phyloP scores from a whole-genome alignment of 192 early-diverging fungal genomes.

The Jimgerdemannia flammicorona region DNA sequence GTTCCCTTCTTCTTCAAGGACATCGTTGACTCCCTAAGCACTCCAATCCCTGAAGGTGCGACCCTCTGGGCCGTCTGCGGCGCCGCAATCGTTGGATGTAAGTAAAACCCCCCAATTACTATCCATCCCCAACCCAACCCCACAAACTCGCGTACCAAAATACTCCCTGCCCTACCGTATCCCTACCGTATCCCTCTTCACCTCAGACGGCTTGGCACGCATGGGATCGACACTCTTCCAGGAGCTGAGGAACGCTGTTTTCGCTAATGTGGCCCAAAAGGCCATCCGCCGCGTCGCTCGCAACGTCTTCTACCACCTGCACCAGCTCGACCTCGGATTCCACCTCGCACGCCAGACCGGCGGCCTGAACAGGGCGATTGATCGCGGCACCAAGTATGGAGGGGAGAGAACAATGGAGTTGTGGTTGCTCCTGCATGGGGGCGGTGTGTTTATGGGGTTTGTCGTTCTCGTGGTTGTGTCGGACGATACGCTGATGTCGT shows the following conservation, averaged over 20 bases:
- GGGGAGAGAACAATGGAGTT: background rate
- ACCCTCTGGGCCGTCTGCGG: conserved; percentile 78
- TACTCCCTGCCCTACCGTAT: background rate
- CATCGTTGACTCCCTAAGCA: conserved; percentile 82
- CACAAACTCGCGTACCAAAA: background rate
- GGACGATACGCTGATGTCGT: background rate
- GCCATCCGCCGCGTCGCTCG: conserved; percentile 86
- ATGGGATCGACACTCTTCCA: conserved; percentile 77
- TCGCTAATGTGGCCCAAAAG: conserved; percentile 89
- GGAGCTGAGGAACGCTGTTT: conserved; percentile 93
- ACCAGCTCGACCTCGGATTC: conserved; percentile 84
- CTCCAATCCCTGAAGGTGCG: conserved; percentile 55
- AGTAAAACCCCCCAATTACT: conserved; percentile 8
- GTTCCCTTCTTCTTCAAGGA: conserved; percentile 96
- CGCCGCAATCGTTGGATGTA: conserved; percentile 89
- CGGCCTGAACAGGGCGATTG: conserved; percentile 93
- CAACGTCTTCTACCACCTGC: conserved; percentile 89
- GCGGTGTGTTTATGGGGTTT: conserved; percentile 1
- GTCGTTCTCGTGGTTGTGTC: background rate
- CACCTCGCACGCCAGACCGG: conserved; percentile 95
- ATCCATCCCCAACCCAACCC: background rate
- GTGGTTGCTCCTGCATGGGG: background rate
- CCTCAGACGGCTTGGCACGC: conserved; percentile 79
- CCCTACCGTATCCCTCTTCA: background rate
- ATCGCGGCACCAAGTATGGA: conserved; percentile 75